These are phyloP conservation scores for Pythium brassicae DNA, from an alignment of 352 stramenopile genomes.

Conservation along the genomic window DNA sequence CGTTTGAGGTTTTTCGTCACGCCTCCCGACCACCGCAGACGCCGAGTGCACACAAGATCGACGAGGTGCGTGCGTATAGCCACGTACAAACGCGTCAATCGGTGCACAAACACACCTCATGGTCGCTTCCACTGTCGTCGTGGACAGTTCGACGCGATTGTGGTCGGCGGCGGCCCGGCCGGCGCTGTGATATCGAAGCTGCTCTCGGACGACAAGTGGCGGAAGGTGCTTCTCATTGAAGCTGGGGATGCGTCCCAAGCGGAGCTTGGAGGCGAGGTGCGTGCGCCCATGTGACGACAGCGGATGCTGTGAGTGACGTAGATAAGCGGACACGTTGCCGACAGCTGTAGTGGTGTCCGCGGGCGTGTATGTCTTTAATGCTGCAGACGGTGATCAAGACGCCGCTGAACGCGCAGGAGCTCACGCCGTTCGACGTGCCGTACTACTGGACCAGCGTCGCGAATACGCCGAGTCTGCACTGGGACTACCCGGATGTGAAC, in stretches of 20 bases:
- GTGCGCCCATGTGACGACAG: not conserved
- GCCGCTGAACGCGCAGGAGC: slow-evolving; percentile 26
- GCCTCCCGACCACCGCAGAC: not conserved
- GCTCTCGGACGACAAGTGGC: slow-evolving; percentile 47
- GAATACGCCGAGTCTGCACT: slow-evolving; percentile 60
- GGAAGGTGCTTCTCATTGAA: slow-evolving; percentile 64
- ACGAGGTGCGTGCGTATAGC: not conserved
- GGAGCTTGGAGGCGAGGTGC: slow-evolving; percentile 48
- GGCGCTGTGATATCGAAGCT: slow-evolving; percentile 49
- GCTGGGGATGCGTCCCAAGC: slow-evolving; percentile 51
- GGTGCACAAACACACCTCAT: too few relatives aligned
- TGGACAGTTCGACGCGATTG: slow-evolving; percentile 51
- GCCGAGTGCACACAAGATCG: not conserved
- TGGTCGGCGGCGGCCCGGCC: slow-evolving; percentile 56
- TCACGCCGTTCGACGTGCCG: slow-evolving; percentile 82
- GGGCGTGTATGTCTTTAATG: not conserved
- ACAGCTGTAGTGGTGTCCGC: too few relatives aligned
- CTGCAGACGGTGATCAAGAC: slow-evolving; percentile 33
- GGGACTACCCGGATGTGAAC: slow-evolving; percentile 76
- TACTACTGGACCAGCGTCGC: slow-evolving; percentile 84
- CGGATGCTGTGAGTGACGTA: not conserved
- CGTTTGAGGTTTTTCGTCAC: not conserved
- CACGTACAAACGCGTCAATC: too few relatives aligned
- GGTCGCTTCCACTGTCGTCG: not conserved
- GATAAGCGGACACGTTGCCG: not conserved